These are phyloP conservation scores for Vitis labrusca DNA, from an alignment of 164 flowering plant genomes.

Conservation along the genomic window DNA sequence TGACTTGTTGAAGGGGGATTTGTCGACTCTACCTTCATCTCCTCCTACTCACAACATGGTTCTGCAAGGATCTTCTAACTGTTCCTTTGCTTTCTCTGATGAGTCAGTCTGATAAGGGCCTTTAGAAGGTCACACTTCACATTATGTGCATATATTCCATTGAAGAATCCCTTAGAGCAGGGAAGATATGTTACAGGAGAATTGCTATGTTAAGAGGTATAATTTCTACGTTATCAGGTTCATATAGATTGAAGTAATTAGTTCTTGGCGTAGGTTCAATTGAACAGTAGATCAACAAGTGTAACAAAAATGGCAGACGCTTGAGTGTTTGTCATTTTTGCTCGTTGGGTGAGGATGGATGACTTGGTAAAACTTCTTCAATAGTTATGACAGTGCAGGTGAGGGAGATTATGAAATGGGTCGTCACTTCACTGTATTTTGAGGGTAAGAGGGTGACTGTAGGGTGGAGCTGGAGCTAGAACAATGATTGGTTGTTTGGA, in stretches of 20 bases:
- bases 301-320: not conserved
- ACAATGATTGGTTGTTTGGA: conserved; percentile 25
- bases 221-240: not conserved
- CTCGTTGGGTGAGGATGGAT: too few relatives aligned
- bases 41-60: conserved; percentile 32
- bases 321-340: not conserved
- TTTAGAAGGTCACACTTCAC: too few relatives aligned
- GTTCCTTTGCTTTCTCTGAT: conserved; percentile 81
- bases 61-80: conserved; percentile 66
- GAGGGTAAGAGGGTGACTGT: conserved; percentile 4
- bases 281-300: not conserved
- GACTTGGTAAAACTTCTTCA: too few relatives aligned
- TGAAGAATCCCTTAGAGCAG: conserved; percentile 11
- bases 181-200: not conserved
- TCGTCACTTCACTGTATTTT: conserved; percentile 12
- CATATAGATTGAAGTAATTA: conserved; percentile 3
- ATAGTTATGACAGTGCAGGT: not conserved
- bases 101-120: conserved; percentile 37
- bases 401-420: not conserved
- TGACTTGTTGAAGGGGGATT: conserved; percentile 35
- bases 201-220: not conserved
- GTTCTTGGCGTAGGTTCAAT: not conserved
- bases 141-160: conserved; percentile 1
- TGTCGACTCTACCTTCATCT: conserved; percentile 21
- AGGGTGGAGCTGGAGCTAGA: conserved; percentile 11